These are phyloP conservation scores for Gracilariopsis chorda DNA, from an alignment of 23 red algal genomes.

Conservation along the genomic window DNA sequence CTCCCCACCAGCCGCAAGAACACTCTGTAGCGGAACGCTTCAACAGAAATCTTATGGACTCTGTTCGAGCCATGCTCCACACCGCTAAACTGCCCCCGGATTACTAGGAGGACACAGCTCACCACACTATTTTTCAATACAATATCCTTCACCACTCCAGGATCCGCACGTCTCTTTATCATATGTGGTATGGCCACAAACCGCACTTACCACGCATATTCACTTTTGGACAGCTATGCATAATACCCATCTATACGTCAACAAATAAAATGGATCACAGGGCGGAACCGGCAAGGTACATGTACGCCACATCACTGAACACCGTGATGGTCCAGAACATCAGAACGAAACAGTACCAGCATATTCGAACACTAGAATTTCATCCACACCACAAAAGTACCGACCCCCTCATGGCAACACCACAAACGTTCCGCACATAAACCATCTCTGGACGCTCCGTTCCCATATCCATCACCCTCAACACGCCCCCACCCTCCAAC, in stretches of 20 bases:
- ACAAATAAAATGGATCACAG: neutral
- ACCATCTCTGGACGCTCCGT: neutral
- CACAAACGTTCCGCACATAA: too few species aligned
- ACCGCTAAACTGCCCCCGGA: neutral
- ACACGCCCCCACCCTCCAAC: neutral
- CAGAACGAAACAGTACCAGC: neutral
- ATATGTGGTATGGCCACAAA: neutral
- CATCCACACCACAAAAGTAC: neutral
- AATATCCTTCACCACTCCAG: neutral
- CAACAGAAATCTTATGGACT: conserved; percentile 1
- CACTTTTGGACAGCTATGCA: neutral
- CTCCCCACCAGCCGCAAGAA: conserved; percentile 5
- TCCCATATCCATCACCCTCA: neutral
- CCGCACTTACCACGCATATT: neutral
- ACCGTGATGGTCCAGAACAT: too few species aligned
- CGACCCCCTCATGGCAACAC: neutral
- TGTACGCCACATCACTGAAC: too few species aligned
- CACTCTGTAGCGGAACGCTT: conserved; percentile 7
- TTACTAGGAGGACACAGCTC: neutral
- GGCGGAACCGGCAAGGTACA: too few species aligned
- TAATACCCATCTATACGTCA: neutral
- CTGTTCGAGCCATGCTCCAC: neutral
- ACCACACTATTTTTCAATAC: too few species aligned
- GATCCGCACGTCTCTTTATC: neutral
- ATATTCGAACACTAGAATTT: neutral